These are phyloP conservation scores for Exophiala mesophila DNA, from an alignment of 2,329 filamentous ascomycete genomes.

Conservation along the genomic window DNA sequence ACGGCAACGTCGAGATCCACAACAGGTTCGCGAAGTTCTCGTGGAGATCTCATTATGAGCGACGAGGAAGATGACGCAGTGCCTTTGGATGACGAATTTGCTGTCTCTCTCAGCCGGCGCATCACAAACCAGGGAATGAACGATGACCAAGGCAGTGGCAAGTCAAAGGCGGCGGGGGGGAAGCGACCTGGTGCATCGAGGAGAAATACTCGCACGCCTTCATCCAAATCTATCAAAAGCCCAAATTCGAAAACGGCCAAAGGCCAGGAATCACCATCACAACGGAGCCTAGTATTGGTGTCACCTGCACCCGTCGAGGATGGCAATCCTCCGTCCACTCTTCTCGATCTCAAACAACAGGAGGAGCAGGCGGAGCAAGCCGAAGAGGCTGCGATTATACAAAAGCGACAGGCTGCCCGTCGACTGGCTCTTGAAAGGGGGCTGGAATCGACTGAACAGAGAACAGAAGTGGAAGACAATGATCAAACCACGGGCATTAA, in stretches of 20 bases:
- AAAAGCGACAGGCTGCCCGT: constrained; percentile 52
- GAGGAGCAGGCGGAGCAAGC: constrained; percentile 50
- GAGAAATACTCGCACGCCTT: constrained; percentile 41
- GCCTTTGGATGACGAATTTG: constrained; percentile 89
- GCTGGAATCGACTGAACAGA: constrained; percentile 12
- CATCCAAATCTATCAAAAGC: constrained; percentile 38
- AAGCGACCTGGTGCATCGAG: constrained; percentile 46
- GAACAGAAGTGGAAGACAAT: neutral
- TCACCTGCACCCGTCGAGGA: constrained; percentile 10
- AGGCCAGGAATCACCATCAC: constrained; percentile 29
- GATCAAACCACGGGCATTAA: no score
- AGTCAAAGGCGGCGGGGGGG: constrained; percentile 39
- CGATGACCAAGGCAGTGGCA: constrained; percentile 68
- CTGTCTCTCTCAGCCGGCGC: constrained; percentile 70
- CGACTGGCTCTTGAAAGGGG: constrained; percentile 53
- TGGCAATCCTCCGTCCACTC: constrained; percentile 38
- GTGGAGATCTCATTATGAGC: constrained; percentile 86
- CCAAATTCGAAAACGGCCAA: constrained; percentile 27
- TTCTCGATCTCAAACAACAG: constrained; percentile 54
- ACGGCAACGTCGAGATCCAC: constrained; percentile 77
- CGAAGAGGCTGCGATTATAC: constrained; percentile 53
- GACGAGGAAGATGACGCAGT: constrained; percentile 91
- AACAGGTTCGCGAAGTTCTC: constrained; percentile 76
- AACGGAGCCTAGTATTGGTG: constrained; percentile 21
- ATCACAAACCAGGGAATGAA: constrained; percentile 48